A percentile compares a stretch with the other conserved stretches of the same genome.
These are phyloP conservation scores for Stentor coeruleus DNA, from an alignment of 73 alveolate species.

Conservation along the genomic window DNA sequence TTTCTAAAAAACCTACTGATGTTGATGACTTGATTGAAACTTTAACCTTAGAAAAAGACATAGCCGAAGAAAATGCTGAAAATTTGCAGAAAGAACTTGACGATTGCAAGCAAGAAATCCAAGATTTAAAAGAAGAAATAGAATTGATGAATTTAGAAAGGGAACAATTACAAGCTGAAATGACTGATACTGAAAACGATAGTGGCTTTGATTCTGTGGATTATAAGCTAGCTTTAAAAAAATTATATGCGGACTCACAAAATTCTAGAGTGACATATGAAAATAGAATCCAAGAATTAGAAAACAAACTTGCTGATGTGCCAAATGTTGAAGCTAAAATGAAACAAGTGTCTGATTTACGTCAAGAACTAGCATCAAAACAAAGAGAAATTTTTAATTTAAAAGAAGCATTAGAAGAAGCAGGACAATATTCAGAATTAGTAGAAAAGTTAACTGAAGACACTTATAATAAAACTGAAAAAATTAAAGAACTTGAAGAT, in stretches of 20 bases:
- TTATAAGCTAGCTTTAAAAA: neutral
- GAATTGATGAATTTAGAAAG: neutral
- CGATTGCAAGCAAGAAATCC: neutral
- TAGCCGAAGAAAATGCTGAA: slow-evolving; percentile 18
- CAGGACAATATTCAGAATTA: neutral
- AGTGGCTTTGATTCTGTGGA: neutral
- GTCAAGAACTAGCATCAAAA: neutral
- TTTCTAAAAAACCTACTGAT: neutral
- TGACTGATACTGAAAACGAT: neutral
- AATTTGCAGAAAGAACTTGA: slow-evolving; percentile 5
- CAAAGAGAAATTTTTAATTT: neutral
- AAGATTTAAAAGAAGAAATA: neutral
- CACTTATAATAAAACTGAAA: neutral
- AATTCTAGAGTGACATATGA: neutral
- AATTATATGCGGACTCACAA: neutral
- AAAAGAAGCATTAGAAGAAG: slow-evolving; percentile 22
- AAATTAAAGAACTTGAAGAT: neutral
- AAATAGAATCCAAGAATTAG: neutral
- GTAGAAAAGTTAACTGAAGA: slow-evolving; percentile 4
- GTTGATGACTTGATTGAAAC: slow-evolving; percentile 8
- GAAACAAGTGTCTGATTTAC: neutral
- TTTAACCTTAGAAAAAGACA: slow-evolving; percentile 8
- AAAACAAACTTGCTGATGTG: neutral
- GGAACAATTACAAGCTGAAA: neutral
- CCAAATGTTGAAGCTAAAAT: slow-evolving; percentile 6